Conservation (phyloP, 2,329 filamentous ascomycete species). For the Curvularia spicifera region DNA sequence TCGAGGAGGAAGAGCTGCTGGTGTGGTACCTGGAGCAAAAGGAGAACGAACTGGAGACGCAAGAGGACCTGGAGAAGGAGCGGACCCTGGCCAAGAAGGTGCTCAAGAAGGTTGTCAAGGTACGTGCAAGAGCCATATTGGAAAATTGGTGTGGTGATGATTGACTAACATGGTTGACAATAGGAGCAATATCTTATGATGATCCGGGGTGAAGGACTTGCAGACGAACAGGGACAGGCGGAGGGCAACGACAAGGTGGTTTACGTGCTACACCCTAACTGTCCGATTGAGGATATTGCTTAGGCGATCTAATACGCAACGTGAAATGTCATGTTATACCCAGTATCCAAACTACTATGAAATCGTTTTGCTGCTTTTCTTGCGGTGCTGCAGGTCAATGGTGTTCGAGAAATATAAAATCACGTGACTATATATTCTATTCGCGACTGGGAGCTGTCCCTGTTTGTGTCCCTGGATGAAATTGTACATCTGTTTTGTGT, state of each 20-base stretch:
- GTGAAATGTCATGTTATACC: not conserved
- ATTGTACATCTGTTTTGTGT: not conserved
- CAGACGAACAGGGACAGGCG: conserved; percentile 72
- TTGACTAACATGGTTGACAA: conserved; percentile 23
- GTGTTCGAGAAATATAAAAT: conserved; percentile 3
- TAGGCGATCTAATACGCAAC: conserved; percentile 2
- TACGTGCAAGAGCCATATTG: conserved; percentile 52
- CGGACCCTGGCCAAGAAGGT: conserved; percentile 79
- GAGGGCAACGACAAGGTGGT: conserved; percentile 61
- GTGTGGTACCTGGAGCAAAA: conserved; percentile 93
- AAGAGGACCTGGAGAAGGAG: conserved; percentile 82
- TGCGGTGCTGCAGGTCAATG: not conserved
- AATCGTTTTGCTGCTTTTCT: not conserved
- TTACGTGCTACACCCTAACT: conserved; percentile 95
- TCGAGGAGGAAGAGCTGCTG: conserved; percentile 80
- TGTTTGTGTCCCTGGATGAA: no score
- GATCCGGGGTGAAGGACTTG: conserved; percentile 82
- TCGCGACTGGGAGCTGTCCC: not conserved
- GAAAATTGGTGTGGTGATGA: not conserved
- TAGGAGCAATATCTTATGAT: conserved; percentile 67
- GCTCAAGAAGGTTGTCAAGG: conserved; percentile 94
- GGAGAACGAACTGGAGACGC: conserved; percentile 78
- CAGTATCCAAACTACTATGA: not conserved
- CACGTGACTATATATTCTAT: not conserved
- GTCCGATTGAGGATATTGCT: conserved; percentile 70